These are phyloP conservation scores for Curvularia lunata DNA, from an alignment of 2,329 filamentous ascomycete genomes.

Conservation along the genomic window DNA sequence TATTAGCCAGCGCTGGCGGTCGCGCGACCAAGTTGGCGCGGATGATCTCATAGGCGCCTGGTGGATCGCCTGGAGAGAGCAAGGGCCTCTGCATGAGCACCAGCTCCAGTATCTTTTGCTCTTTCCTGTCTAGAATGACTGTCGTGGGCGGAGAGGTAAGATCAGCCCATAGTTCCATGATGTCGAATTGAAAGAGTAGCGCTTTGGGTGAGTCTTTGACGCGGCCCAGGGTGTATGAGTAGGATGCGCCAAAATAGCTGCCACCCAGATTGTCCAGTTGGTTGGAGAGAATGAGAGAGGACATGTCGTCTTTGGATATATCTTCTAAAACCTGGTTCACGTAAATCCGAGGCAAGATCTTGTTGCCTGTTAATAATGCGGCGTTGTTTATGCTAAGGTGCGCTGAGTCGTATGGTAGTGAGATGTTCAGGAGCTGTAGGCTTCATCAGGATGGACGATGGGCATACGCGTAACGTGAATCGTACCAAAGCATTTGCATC, in stretches of 20 bases:
- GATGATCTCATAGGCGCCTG: conserved; percentile 35
- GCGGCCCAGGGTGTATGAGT: conserved; percentile 33
- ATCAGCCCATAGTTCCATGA: conserved; percentile 33
- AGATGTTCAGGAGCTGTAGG: conserved; percentile 39
- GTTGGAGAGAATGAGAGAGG: conserved; percentile 22
- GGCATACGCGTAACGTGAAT: neutral
- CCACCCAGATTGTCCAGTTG: conserved; percentile 34
- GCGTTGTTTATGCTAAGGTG: conserved; percentile 37
- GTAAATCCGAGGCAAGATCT: conserved; percentile 33
- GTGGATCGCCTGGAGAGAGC: conserved; percentile 27
- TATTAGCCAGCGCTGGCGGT: neutral
- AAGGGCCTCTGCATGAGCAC: conserved; percentile 36
- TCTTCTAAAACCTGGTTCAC: conserved; percentile 40
- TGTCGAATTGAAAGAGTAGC: conserved; percentile 39
- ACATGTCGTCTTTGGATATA: conserved; percentile 23
- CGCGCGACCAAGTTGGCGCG: conserved; percentile 25
- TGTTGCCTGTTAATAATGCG: conserved; percentile 26
- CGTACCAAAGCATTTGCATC: conserved; percentile 40
- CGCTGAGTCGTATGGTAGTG: conserved; percentile 35
- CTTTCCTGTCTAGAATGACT: conserved; percentile 21
- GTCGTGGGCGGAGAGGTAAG: conserved; percentile 20
- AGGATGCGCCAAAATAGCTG: conserved; percentile 39
- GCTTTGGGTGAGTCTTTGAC: conserved; percentile 25
- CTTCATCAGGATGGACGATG: neutral
- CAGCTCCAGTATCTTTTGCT: conserved; percentile 40